phyloP scores from a whole-genome alignment of 495 filamentous ascomycete species.

The Terfezia claveryi region DNA sequence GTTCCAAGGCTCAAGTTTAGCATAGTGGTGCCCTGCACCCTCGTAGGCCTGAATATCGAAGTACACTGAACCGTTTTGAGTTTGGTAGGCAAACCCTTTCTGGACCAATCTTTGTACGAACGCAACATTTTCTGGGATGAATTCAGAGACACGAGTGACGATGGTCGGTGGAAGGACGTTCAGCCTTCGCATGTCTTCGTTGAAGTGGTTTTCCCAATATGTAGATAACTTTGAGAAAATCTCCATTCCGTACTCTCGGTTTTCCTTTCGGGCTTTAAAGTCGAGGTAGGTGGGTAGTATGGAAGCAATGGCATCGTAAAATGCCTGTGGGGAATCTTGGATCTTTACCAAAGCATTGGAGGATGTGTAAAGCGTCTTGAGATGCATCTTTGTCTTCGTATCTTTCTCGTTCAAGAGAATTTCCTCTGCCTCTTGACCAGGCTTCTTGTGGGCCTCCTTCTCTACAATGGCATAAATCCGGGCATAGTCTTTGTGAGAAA shows the following conservation, averaged over 20 bases:
- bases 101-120: constrained; percentile 38
- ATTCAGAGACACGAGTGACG: constrained; percentile 74
- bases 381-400: constrained; percentile 81
- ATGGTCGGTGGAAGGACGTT: constrained; percentile 69
- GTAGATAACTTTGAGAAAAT: constrained; percentile 65
- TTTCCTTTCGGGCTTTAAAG: constrained; percentile 37
- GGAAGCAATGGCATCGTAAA: constrained; percentile 33
- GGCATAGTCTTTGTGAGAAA: constrained; percentile 2
- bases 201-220: constrained; percentile 64
- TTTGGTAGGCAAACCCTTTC: constrained; percentile 70
- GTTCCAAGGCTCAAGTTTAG: constrained; percentile 69
- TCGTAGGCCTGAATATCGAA: constrained; percentile 86
- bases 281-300: constrained; percentile 79
- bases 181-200: constrained; percentile 59
- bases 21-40: constrained; percentile 58
- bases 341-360: constrained; percentile 31
- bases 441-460: constrained; percentile 3
- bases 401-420: constrained; percentile 39
- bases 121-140: constrained; percentile 56
- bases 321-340: constrained; percentile 32
- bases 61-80: constrained; percentile 71
- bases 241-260: constrained; percentile 51
- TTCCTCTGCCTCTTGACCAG: constrained; percentile 1
- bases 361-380: constrained; percentile 49
- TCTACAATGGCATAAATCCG: constrained; percentile 6